phyloP scores from a whole-genome alignment of 2,329 filamentous ascomycete species.

The Zasmidium angulare region DNA sequence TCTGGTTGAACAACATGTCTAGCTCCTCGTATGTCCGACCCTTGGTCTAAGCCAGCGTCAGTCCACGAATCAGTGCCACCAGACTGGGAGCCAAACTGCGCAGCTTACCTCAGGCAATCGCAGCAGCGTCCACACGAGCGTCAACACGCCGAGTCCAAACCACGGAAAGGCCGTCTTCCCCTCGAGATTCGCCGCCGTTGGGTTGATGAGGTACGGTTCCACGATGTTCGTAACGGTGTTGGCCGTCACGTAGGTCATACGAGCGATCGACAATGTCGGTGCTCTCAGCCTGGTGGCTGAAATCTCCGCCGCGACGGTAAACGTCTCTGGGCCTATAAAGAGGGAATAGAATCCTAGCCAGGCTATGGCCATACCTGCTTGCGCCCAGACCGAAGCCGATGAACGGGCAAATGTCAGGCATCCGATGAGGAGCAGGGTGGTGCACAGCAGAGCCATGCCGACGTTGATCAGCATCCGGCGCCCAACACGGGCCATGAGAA shows the following conservation, averaged over 20 bases:
- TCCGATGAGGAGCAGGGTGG: conserved; percentile 53
- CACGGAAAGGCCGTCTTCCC: conserved; percentile 19
- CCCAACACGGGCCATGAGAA: conserved; percentile 24
- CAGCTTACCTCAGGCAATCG: conserved; percentile 12
- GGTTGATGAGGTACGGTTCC: conserved; percentile 18
- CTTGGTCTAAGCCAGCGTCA: too few species aligned
- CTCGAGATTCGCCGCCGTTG: conserved; percentile 17
- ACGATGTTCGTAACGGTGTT: conserved; percentile 3
- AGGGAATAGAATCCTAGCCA: not conserved
- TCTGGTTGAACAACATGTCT: conserved; percentile 23
- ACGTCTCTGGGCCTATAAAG: conserved; percentile 26
- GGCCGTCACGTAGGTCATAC: not conserved
- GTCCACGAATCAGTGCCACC: too few species aligned
- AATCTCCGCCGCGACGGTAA: conserved; percentile 27
- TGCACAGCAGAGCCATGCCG: conserved; percentile 35
- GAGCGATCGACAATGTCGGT: conserved; percentile 17
- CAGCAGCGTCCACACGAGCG: conserved; percentile 17
- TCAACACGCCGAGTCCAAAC: conserved; percentile 14
- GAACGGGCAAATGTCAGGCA: conserved; percentile 25
- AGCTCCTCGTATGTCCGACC: conserved; percentile 23
- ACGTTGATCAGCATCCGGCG: conserved; percentile 35
- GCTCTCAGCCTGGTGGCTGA: conserved; percentile 15
- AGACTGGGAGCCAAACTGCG: too few species aligned
- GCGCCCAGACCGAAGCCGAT: not conserved
- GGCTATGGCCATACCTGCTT: not conserved